Base-by-base conservation (phyloP, 352 stramenopile genomes). In the Phytophthora cactorum region DNA sequence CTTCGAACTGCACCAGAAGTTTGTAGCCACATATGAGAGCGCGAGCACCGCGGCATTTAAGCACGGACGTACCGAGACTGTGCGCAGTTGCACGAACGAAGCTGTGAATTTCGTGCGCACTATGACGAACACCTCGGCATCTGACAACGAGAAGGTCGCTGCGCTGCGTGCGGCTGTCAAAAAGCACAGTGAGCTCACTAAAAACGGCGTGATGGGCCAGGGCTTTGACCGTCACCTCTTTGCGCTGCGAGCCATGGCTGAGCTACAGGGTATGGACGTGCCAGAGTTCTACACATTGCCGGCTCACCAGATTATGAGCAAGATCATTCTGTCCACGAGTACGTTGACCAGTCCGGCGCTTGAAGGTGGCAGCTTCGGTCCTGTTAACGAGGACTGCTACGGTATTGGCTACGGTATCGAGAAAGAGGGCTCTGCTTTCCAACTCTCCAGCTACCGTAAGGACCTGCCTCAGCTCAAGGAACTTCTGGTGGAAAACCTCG, bases 251-350 rank as follows among this genome's bases (percentile, higher is more conserved):
- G 75, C 89, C 38, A 93, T 95, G 69, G 86, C 87, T 14, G 72
- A 81, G 7, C 43, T 93, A 41, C 63, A 91, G 41, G 82, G 77
- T 17, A 77, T 85, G 25, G 66, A 82, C 11, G 65, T 84, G 52
- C 89, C 87, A 0, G 82, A 88, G 58, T 74, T 97, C 11, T 97
- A 95, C 70, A 93, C 77, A 14, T 66, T 95, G 27, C 88, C 84
- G 15, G 82, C 86, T 17, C 85, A 93, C 53, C 75, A 90, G 36
- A 77, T 88, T 58, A 90, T 97, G 84, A 89, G 78, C 77, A 86
- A 92, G 57, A 97, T 97, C 60, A 96, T 96, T 49, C 47, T 97
- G 54, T 97, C 89, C n/a, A 97, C 92, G 51, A 97, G 88, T 58
- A 97, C 89, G 45, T 68, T 97, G 39, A 91, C 83, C 39, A 96